Base-by-base conservation (phyloP, 495 filamentous ascomycete genomes). In the Poronia punctata region DNA sequence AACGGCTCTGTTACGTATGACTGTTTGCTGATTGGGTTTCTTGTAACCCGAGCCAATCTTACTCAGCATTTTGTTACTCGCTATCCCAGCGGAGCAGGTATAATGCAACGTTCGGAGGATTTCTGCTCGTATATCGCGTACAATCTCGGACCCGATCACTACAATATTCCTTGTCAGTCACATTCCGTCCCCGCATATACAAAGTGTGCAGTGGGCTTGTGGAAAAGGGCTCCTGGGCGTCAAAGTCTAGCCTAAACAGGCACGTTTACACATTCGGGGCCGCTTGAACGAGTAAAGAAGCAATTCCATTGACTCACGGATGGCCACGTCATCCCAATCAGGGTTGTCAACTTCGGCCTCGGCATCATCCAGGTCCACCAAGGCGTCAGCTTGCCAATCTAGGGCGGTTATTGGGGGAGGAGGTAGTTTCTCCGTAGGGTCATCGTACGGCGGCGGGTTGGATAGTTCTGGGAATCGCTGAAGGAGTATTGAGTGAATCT, bases 321-420 rank as follows among this genome's bases (percentile, higher is more conserved):
- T 85, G 11, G 78, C 84, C 52, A 97, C 73, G 66, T 97, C 90
- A 65, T 98, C 92, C 93, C 93, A 98, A 61, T 95, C 88, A 4
- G 86, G 86, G 56, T 89, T 80, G 52, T 85, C 81, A 30, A 83
- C 74, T 53, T 90, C 86, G 4, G 72, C 76, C 49, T 90, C 79
- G 9, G 72, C 71, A 26, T 74, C 61, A 50, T 88, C 80, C 38
- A 90, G 60, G 54, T 88, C 86, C 15, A 95, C 71, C 27, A 96
- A 62, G 11, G 76, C 80, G 63, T 93, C 86, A 1, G 79, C 71
- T 32, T 81, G 60, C 92, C 90, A 96, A 49, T 89, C 78, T 20
- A 96, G 60, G 1, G 76, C 84, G 12, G 80, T 82, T 4, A 79
- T 78, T 4, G 84, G 79, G 16, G 87, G 88, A 29, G 74, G 64